Percentiles rank a stretch among this genome's conserved stretches.
Evolutionary conservation across 192 early-diverging fungal genomes (phyloP).

Genomic region (Coemansia sp.): DNA sequence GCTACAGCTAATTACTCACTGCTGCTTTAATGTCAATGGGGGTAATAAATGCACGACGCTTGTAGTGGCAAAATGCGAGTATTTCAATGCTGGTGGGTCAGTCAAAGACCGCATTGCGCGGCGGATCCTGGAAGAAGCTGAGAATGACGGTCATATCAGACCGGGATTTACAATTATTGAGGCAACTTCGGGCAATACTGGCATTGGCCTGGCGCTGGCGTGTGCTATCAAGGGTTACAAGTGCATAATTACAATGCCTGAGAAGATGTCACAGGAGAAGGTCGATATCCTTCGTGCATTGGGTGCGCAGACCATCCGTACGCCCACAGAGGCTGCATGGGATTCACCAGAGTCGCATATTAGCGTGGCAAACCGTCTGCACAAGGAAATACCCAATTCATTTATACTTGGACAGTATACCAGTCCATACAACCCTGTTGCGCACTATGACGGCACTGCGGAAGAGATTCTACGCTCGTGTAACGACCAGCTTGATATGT

Average conservation of each 20-base stretch:
- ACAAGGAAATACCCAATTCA: slow-evolving; percentile 93
- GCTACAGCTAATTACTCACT: slow-evolving; percentile 1
- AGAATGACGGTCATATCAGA: slow-evolving; percentile 83
- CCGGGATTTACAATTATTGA: slow-evolving; percentile 96
- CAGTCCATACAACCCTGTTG: slow-evolving; percentile 96
- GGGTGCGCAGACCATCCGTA: slow-evolving; percentile 96
- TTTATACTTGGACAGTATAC: slow-evolving; percentile 97
- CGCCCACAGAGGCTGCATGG: slow-evolving; percentile 99
- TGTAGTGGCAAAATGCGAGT: slow-evolving; percentile 93
- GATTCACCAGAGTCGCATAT: slow-evolving; percentile 99
- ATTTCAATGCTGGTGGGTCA: slow-evolving; percentile 97
- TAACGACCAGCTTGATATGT: slow-evolving; percentile 91
- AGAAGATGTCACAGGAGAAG: slow-evolving; percentile 99
- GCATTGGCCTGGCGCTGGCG: slow-evolving; percentile 95
- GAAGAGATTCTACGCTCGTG: slow-evolving; percentile 79
- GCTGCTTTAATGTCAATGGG: background rate
- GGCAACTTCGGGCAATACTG: slow-evolving; percentile 99
- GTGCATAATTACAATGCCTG: slow-evolving; percentile 96
- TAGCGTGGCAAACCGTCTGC: slow-evolving; percentile 89
- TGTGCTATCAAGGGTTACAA: slow-evolving; percentile 99
- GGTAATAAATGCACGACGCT: background rate
- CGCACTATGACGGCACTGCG: slow-evolving; percentile 93
- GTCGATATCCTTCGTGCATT: slow-evolving; percentile 97
- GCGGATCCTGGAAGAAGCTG: slow-evolving; percentile 95
- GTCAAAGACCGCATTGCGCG: slow-evolving; percentile 98